A percentile compares a stretch with the other conserved stretches of the same genome.
phyloP scores from a whole-genome alignment of 768 basidiomycete species.

The Antrodiella citrinella region DNA sequence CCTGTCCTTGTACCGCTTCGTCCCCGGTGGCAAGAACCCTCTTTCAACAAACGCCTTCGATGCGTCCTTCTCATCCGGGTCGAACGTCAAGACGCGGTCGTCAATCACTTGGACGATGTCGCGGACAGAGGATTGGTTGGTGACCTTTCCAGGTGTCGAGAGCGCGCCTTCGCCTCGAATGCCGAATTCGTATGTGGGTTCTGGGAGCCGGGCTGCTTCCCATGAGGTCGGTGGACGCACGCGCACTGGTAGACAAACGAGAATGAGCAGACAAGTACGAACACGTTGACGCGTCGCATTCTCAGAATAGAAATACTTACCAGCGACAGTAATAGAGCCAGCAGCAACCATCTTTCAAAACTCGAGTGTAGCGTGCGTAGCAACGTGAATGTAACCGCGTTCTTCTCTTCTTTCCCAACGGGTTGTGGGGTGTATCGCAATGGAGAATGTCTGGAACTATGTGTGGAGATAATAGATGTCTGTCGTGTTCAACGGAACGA shows the following conservation, averaged over 20 bases:
- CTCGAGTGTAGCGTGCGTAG: slow-evolving; percentile 1
- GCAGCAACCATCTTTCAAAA: slow-evolving; percentile 59
- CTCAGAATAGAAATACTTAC: slow-evolving; percentile 27
- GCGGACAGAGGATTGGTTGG: slow-evolving; percentile 51
- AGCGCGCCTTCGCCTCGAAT: slow-evolving; percentile 84
- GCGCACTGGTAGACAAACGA: slow-evolving; percentile 51
- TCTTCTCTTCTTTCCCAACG: not conserved
- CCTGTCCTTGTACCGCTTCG: slow-evolving; percentile 93
- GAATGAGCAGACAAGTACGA: not conserved
- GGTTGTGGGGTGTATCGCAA: not conserved
- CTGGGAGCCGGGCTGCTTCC: slow-evolving; percentile 82
- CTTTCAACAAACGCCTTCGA: slow-evolving; percentile 75
- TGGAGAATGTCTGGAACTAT: not conserved
- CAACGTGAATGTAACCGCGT: not conserved
- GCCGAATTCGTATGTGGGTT: slow-evolving; percentile 58
- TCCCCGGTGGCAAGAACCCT: slow-evolving; percentile 78
- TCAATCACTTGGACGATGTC: slow-evolving; percentile 86
- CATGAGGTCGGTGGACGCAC: slow-evolving; percentile 80
- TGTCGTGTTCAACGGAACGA: not conserved
- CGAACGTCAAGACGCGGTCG: slow-evolving; percentile 92
- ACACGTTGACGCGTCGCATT: not conserved
- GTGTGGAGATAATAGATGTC: not conserved
- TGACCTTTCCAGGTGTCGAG: slow-evolving; percentile 53
- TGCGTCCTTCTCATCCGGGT: slow-evolving; percentile 86
- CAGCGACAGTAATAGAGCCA: slow-evolving; percentile 84